Evolutionary conservation across 495 filamentous ascomycete species (phyloP).

Genomic region (Aspergillus coremiiformis): DNA sequence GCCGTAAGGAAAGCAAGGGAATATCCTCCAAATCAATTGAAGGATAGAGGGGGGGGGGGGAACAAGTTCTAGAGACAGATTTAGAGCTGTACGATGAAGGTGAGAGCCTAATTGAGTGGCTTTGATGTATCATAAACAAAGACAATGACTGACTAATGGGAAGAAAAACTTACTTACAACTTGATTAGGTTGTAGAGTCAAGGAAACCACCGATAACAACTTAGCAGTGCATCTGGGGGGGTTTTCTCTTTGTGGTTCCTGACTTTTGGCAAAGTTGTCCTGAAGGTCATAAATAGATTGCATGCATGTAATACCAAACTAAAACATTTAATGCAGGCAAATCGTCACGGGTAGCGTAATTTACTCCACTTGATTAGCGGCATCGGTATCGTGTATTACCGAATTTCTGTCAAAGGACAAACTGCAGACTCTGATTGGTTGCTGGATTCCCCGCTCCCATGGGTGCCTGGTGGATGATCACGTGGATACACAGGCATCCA

Average conservation of each 20-base stretch:
- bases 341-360: conserved; percentile 7
- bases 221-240: conserved; percentile 7
- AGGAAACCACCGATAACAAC: conserved; percentile 2
- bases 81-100: not conserved
- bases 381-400: conserved; percentile 19
- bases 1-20: not conserved
- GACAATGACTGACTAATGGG: not conserved
- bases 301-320: not conserved
- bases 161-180: conserved; percentile 1
- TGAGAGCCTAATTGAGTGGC: not conserved
- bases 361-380: not conserved
- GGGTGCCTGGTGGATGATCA: conserved; percentile 8
- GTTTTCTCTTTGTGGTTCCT: not conserved
- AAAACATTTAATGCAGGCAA: not conserved
- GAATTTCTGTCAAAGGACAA: conserved; percentile 25
- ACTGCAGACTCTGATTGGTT: conserved; percentile 34
- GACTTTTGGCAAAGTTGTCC: conserved; percentile 21
- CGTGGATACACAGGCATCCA: conserved; percentile 8
- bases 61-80: not conserved
- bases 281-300: conserved; percentile 13
- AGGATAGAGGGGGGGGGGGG: conserved; percentile 1
- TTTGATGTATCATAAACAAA: not conserved
- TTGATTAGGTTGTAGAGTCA: not conserved
- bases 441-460: not conserved
- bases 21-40: not conserved